These are phyloP conservation scores for Trichoderma oligosporum DNA, from an alignment of 2,329 filamentous ascomycete genomes.

Conservation along the genomic window DNA sequence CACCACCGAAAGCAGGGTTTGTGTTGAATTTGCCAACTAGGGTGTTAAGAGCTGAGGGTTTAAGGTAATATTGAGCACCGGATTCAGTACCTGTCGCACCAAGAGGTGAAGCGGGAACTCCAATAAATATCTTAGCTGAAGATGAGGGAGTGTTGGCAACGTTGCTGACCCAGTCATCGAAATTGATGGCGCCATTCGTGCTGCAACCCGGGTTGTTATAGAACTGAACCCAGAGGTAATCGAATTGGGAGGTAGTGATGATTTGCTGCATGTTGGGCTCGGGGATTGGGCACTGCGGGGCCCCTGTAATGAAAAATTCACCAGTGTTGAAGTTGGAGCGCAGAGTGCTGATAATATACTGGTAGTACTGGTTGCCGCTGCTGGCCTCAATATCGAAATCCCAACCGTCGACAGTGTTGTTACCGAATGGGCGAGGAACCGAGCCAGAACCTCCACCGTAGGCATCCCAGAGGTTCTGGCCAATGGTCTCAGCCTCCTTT, in stretches of 20 bases:
- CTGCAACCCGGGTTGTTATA: conserved; percentile 44
- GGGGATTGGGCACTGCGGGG: conserved; percentile 40
- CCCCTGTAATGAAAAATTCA: conserved; percentile 43
- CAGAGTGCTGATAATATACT: conserved; percentile 23
- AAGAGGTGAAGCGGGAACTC: conserved; percentile 30
- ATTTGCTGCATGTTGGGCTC: conserved; percentile 41
- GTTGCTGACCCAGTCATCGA: conserved; percentile 27
- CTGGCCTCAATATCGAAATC: conserved; percentile 27
- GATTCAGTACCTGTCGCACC: conserved; percentile 34
- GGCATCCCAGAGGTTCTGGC: conserved; percentile 26
- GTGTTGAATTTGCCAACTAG: conserved; percentile 30
- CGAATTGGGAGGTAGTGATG: conserved; percentile 29
- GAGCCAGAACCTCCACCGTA: conserved; percentile 19
- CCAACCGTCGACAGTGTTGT: conserved; percentile 22
- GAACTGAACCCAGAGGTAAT: conserved; percentile 44
- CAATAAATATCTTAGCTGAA: conserved; percentile 30
- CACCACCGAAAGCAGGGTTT: conserved; percentile 33
- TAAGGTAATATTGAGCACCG: conserved; percentile 35
- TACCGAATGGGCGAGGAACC: conserved; percentile 23
- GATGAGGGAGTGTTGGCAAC: conserved; percentile 27
- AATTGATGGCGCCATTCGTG: conserved; percentile 26
- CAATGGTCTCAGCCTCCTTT: conserved; percentile 24
- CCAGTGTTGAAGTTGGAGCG: conserved; percentile 24
- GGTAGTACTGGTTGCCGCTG: conserved; percentile 24
- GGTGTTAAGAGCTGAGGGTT: conserved; percentile 30